These are phyloP conservation scores for Torulaspora maleeae DNA, from an alignment of 805 yeast genomes.

Conservation along the genomic window DNA sequence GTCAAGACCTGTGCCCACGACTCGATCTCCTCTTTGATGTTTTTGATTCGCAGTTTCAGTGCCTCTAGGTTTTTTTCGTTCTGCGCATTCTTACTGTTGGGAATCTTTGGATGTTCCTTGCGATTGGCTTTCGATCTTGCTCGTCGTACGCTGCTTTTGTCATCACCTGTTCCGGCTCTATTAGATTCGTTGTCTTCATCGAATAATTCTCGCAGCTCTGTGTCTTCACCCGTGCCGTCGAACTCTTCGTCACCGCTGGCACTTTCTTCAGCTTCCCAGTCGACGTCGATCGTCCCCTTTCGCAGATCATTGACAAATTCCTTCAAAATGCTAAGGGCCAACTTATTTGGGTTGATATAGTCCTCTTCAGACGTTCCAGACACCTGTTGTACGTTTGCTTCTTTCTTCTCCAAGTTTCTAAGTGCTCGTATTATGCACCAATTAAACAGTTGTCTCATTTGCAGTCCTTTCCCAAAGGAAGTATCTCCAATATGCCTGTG, in stretches of 20 bases:
- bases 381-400: neutral
- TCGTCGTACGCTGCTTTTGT: conserved; percentile 1
- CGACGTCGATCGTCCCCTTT: conserved; percentile 24
- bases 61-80: conserved; percentile 27
- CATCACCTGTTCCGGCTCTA: neutral
- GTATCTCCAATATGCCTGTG: conserved; percentile 32
- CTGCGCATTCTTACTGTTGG: conserved; percentile 32
- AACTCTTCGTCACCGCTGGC: conserved; percentile 10
- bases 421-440: conserved; percentile 33
- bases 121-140: neutral
- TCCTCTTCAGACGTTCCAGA: conserved; percentile 2
- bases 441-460: conserved; percentile 31
- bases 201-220: conserved; percentile 22
- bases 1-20: conserved; percentile 29
- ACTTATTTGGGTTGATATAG: conserved; percentile 21
- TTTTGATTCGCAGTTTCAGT: conserved; percentile 23
- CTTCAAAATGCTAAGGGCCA: conserved; percentile 26
- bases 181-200: conserved; percentile 19
- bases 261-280: conserved; percentile 29
- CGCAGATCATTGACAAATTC: conserved; percentile 33
- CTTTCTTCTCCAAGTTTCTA: conserved; percentile 17
- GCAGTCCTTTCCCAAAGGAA: conserved; percentile 28
- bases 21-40: conserved; percentile 24
- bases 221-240: conserved; percentile 17
- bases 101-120: conserved; percentile 13